These are phyloP conservation scores for Kurtzmaniella quercitrusa DNA, from an alignment of 1,139 yeast species.

Conservation along the genomic window DNA sequence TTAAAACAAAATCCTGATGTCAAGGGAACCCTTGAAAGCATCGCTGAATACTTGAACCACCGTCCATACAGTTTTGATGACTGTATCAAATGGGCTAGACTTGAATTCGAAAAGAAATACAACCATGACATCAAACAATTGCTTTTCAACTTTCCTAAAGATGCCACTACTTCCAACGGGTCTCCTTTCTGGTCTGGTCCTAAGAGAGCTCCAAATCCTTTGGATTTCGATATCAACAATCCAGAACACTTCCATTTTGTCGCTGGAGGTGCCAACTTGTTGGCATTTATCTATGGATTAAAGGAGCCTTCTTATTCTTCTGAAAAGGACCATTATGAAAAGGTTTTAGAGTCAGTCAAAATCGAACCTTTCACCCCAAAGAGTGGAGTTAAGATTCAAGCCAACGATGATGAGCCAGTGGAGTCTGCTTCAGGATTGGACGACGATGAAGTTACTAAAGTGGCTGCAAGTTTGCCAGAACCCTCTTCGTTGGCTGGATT, in stretches of 20 bases:
- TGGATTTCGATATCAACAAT: conserved; percentile 69
- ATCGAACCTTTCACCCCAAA: conserved; percentile 60
- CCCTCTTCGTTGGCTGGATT: conserved; percentile 89
- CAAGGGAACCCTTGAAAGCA: conserved; percentile 77
- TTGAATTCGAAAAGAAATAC: conserved; percentile 80
- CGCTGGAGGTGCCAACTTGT: conserved; percentile 84
- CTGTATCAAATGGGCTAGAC: conserved; percentile 92
- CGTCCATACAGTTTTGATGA: conserved; percentile 91
- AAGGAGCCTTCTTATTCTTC: conserved; percentile 45
- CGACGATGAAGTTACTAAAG: conserved; percentile 52
- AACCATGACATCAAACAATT: conserved; percentile 84
- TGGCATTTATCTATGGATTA: conserved; percentile 87
- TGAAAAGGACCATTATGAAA: conserved; percentile 43
- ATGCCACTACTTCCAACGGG: conserved; percentile 86
- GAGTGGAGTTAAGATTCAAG: conserved; percentile 77
- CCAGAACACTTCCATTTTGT: conserved; percentile 78
- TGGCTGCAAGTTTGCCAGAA: conserved; percentile 79
- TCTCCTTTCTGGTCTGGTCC: conserved; percentile 98
- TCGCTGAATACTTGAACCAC: conserved; percentile 64
- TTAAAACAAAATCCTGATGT: conserved; percentile 90
- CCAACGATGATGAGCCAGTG: conserved; percentile 84
- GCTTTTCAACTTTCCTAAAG: conserved; percentile 89
- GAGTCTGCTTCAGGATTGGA: conserved; percentile 52
- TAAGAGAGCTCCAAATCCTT: conserved; percentile 89
- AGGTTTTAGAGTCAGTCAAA: conserved; percentile 44